Evolutionary conservation across 306 rosid species (phyloP), one percentile per base, ranked within the genome.

Genomic region (Senna siamea): DNA sequence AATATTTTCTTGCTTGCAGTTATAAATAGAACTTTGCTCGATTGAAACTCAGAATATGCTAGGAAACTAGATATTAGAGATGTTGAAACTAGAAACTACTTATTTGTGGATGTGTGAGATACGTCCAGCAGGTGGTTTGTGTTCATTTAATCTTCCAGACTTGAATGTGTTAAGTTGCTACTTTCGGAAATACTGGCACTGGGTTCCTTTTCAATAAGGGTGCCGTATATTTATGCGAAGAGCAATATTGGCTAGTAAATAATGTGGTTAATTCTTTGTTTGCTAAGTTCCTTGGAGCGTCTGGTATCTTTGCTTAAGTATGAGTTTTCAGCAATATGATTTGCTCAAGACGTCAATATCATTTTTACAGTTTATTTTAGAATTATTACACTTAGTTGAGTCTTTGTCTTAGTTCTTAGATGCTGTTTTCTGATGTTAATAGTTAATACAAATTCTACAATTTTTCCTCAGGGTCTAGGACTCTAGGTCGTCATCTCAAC

Each of bases 231-330:
- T 47, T 19, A 37, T n/a, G 35, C 7, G 72, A 40, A 66, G 52
- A 57, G 57, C 43, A 52, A 12, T 34, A 32, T n/a, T 32, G 70
- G 69, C 5, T 2, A 9, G 73, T 52, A 55, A 72, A 47, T 37
- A 23, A 32, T 64, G 77, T 69, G 48, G 62, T 78, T 44, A 55
- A 22, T 66, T 65, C 54, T 66, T 32, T 69, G 44, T 62, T 69
- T 47, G 66, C 44, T 51, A 26, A 53, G 23, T 60, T 14, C 51
- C 34, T 44, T 17, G 5, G 48, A 52, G 59, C 51, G 22, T 52
- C 52, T 28, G 13, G 48, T 62, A 23, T 58, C 51, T n/a, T 51
- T 32, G 7, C 15, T 57, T 22, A 11, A 23, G 4, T 26, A 11
- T 50, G 54, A 19, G 52, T 57, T 22, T 54, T 35, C 43, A 20